Evolutionary conservation across 2,329 filamentous ascomycete species (phyloP).

Genomic region (Fusarium brevicatenulatum): DNA sequence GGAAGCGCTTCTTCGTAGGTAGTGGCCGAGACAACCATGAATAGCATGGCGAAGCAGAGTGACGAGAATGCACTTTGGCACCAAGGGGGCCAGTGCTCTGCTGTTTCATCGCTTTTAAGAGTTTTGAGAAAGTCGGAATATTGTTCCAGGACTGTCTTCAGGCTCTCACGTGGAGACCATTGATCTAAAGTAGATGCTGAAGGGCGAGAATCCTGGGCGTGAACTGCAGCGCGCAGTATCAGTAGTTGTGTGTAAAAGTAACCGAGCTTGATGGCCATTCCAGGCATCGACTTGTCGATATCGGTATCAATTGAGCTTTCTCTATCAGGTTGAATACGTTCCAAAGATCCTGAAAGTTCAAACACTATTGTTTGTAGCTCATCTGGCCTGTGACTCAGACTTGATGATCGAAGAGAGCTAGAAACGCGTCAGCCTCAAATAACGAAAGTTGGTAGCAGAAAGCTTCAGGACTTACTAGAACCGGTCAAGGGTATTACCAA

Average conservation of each 20-base stretch:
- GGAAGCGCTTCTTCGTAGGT: not conserved
- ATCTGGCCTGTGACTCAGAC: not conserved
- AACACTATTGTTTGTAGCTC: fast-evolving
- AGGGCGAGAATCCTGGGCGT: not conserved
- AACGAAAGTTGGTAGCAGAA: no score
- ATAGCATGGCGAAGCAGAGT: not conserved
- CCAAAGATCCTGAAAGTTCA: not conserved
- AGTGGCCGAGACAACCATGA: not conserved
- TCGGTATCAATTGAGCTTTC: fast-evolving
- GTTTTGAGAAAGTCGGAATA: not conserved
- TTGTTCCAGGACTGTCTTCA: not conserved
- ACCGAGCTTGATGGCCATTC: not conserved
- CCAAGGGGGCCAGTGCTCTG: not conserved
- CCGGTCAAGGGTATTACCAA: not conserved
- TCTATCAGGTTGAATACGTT: fast-evolving
- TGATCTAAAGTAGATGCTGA: not conserved
- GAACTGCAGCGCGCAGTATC: not conserved
- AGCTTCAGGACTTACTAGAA: not conserved
- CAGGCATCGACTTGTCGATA: not conserved
- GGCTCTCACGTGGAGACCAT: not conserved
- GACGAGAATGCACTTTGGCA: conserved; percentile 3
- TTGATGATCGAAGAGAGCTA: not conserved
- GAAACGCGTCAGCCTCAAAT: fast-evolving
- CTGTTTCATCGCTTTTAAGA: not conserved
- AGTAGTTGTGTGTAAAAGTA: not conserved